A percentile compares a stretch with the other conserved stretches of the same genome.
Evolutionary conservation across 2,329 filamentous ascomycete species (phyloP).

Genomic region (Coniella lustricola): DNA sequence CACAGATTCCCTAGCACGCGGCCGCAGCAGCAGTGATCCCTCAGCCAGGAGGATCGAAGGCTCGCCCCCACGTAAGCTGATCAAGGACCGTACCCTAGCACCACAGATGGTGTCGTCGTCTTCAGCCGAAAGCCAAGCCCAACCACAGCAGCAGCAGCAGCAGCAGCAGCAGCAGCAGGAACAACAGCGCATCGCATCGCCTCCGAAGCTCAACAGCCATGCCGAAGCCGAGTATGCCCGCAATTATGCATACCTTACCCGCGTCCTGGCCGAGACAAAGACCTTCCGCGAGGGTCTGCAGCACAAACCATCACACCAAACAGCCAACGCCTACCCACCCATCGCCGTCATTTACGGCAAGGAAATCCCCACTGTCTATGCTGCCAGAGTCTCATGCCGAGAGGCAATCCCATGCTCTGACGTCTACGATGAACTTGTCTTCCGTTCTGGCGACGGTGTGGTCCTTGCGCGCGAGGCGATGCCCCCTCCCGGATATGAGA

Average conservation of each 20-base stretch:
- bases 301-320: slow-evolving; percentile 51
- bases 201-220: slow-evolving; percentile 6
- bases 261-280: slow-evolving; percentile 64
- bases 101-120: slow-evolving; percentile 37
- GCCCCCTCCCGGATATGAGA: slow-evolving; percentile 71
- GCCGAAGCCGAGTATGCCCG: slow-evolving; percentile 40
- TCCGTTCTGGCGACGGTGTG: slow-evolving; percentile 83
- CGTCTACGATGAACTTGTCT: slow-evolving; percentile 79
- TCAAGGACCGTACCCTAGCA: slow-evolving; percentile 33
- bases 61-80: slow-evolving; percentile 24
- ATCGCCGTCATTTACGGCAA: slow-evolving; percentile 81
- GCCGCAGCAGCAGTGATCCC: slow-evolving; percentile 36
- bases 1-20: slow-evolving; percentile 32
- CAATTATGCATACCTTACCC: slow-evolving; percentile 59
- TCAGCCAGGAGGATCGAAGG: slow-evolving; percentile 18
- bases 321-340: slow-evolving; percentile 72
- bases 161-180: slow-evolving; percentile 9
- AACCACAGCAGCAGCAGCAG: slow-evolving; percentile 23
- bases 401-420: slow-evolving; percentile 71
- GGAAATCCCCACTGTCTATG: slow-evolving; percentile 76
- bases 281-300: slow-evolving; percentile 70
- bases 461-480: slow-evolving; percentile 80
- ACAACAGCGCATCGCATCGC: slow-evolving; percentile 5
- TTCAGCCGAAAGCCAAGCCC: slow-evolving; percentile 16
- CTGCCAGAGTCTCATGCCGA: slow-evolving; percentile 63